Evolutionary conservation across 441 rosid genomes (phyloP).

Genomic region (Dalechampia spathulata): DNA sequence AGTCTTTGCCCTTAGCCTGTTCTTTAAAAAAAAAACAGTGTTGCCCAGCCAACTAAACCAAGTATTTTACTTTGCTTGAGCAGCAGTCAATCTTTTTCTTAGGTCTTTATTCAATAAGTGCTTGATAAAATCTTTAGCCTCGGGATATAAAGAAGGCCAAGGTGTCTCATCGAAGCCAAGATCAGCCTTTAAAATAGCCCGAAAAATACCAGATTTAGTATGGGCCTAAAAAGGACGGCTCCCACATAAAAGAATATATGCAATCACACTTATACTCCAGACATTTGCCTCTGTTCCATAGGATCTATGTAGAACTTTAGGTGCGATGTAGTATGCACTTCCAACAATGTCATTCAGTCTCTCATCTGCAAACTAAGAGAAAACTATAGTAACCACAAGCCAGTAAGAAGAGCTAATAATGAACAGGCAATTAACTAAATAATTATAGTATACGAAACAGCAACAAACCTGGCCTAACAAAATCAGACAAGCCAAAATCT

Average conservation of each 20-base stretch:
- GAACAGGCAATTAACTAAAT: neutral
- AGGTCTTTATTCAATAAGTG: constrained; percentile 83
- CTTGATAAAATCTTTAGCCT: constrained; percentile 90
- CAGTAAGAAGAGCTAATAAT: neutral
- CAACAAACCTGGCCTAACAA: too few species aligned
- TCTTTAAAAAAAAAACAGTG: too few species aligned
- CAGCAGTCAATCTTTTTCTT: constrained; percentile 88
- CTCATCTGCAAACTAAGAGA: constrained; percentile 55
- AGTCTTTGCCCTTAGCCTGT: too few species aligned
- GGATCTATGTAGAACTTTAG: constrained; percentile 92
- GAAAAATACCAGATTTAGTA: constrained; percentile 93
- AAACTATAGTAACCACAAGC: constrained; percentile 1
- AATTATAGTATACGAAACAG: neutral
- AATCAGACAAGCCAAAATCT: too few species aligned
- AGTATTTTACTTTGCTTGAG: too few species aligned
- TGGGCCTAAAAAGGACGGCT: constrained; percentile 99
- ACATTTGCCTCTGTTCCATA: constrained; percentile 91
- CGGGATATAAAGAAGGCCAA: constrained; percentile 86
- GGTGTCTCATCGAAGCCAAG: constrained; percentile 90
- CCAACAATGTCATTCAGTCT: constrained; percentile 93
- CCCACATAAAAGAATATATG: too few species aligned
- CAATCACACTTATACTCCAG: too few species aligned
- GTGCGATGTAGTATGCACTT: constrained; percentile 96
- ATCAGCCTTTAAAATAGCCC: constrained; percentile 78
- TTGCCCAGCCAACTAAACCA: too few species aligned